Base-by-base conservation (phyloP, 2,329 filamentous ascomycete species). In the Mycogone perniciosa region DNA sequence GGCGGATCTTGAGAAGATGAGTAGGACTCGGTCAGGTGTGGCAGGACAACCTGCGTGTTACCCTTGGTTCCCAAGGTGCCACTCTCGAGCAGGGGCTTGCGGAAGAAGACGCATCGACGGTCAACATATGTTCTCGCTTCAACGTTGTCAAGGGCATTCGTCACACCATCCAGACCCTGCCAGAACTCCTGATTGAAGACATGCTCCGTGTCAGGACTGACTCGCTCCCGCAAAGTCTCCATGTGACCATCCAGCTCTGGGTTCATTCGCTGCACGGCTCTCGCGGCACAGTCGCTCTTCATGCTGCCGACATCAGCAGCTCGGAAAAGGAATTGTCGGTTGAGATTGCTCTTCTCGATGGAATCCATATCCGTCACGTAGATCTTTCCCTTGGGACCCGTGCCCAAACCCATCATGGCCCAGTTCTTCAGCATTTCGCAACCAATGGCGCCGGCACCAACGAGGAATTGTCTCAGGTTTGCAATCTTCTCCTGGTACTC, bases 351-450 rank as follows among this genome's bases (percentile, higher is more conserved):
- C 81, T 92, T 96, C 73, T 99, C 93, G 60, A 99, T 99, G 49
- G 91, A 91, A 65, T 99, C 93, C 84, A 96, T 97, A 67, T 99
- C 93, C 10, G 95, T 97, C 45, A 99, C 88, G 52, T 76, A 89
- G 62, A 99, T 95, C 69, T 87, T 86, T 62, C 93, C 93, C 44
- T 90, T 81, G 3, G 89, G 88, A 4, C 93, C 93, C 42, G 88
- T 88, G 41, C 86, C 92, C 31, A 99, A 76, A 59, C 93, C 93
- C 67, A 97, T 95, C 91, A 99, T 95, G 34, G 95, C 92, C 91
- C 93, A 99, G 70, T 97, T 97, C 81, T 99, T 99, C 59, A 99
- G 75, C 87, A 97, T 99, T 67, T 99, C 93, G 64, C 93, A 99
- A 42, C 93, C 93, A 67, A 99, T 99, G 56, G 95, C 93, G 62